Evolutionary conservation across 805 yeast genomes (phyloP), one percentile per base, ranked within the genome.

Genomic region (Wickerhamomyces mucosus): DNA sequence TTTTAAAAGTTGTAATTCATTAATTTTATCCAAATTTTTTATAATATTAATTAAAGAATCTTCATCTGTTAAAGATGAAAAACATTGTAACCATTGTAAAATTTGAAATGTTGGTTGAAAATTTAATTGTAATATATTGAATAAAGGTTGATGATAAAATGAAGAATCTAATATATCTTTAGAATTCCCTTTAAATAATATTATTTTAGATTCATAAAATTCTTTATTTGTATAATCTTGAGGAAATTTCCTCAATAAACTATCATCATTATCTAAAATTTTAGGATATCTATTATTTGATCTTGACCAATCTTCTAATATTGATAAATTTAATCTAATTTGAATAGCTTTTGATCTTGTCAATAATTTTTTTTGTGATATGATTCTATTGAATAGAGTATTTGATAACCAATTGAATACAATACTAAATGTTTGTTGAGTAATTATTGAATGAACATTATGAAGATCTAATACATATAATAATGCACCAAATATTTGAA

Each of bases 301-400:
- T 37, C 94, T 70, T 19, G 89, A 69, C 99, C 99, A 92, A 49
- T 92, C 96, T 55, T 92, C 96, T 27, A 92, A 58, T 5, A 81
- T 70, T 0, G 96, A 85, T 8, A 92, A 48, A 46, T 92, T 92
- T 33, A 92, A 67, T 34, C 96, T 64, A 28, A 92, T 78, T 51
- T 92, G 97, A 56, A 92, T 74, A 0, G 96, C 97, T 39, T 78
- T 72, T 1, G 84, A 69, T 37, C 99, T 69, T 1, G 95, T 73
- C 30, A 81, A 65, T 42, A 79, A 79, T 44, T 72, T 80, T 19
- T 80, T 73, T 39, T 72, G 75, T 15, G 73, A 63, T 32, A 88
- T 51, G 15, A 86, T 65, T 30, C 76, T 65, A 53, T 89, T 88
- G 59, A 89, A 88, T 15, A 86, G 44, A 3, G 71, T 67, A 8